Percentiles rank a stretch among this genome's conserved stretches.
Evolutionary conservation across 2,329 filamentous ascomycete species (phyloP).

Genomic region (Fusarium nelsonii): DNA sequence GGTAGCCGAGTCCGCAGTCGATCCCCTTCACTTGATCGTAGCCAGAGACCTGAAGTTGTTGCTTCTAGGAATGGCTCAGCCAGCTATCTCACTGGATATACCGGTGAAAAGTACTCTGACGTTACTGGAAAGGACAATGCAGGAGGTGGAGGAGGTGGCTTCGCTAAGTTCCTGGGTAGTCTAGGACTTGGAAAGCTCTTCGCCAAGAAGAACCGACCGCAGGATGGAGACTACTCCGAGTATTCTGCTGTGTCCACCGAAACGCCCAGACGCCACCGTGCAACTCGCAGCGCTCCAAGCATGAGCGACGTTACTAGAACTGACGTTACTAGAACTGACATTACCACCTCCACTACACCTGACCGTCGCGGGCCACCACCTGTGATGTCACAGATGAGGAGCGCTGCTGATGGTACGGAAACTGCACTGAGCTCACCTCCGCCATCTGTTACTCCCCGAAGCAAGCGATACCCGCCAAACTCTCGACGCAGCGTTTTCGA

Average conservation of each 20-base stretch:
- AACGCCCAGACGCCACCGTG: conserved; percentile 65
- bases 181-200: conserved; percentile 70
- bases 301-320: conserved; percentile 54
- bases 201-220: conserved; percentile 62
- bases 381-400: conserved; percentile 60
- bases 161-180: conserved; percentile 70
- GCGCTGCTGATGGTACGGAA: conserved; percentile 61
- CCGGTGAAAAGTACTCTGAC: conserved; percentile 72
- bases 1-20: conserved; percentile 59
- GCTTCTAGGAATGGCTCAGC: conserved; percentile 66
- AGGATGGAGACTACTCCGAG: conserved; percentile 73
- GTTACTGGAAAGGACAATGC: conserved; percentile 50
- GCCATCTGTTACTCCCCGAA: conserved; percentile 60
- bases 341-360: conserved; percentile 49
- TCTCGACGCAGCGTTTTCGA: conserved; percentile 60
- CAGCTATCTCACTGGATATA: conserved; percentile 65
- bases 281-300: conserved; percentile 55
- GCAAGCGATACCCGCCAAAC: conserved; percentile 59
- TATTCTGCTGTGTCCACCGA: conserved; percentile 73
- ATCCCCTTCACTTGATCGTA: conserved; percentile 53
- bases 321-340: conserved; percentile 55
- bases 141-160: conserved; percentile 59
- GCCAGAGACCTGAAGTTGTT: conserved; percentile 62
- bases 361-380: conserved; percentile 51
- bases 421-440: conserved; percentile 53